A percentile compares a stretch with the other conserved stretches of the same genome.
These are phyloP conservation scores for Phytopythium montanum DNA, from an alignment of 352 stramenopile genomes.

Conservation along the genomic window DNA sequence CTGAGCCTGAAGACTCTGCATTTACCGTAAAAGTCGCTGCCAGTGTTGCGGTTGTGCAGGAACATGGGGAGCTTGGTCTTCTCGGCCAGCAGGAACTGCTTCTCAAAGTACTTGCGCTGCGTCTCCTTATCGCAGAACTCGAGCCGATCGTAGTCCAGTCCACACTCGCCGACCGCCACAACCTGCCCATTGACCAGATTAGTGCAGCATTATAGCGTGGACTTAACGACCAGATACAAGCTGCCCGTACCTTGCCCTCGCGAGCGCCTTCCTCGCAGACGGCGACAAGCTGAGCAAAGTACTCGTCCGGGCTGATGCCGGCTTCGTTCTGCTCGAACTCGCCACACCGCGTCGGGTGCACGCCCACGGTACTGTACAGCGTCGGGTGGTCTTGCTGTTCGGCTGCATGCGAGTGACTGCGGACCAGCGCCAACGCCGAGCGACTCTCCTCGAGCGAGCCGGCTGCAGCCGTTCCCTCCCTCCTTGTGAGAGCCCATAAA, in stretches of 20 bases:
- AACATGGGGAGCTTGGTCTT: constrained; percentile 90
- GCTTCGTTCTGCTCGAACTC: constrained; percentile 77
- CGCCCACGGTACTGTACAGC: constrained; percentile 64
- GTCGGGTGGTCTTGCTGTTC: constrained; percentile 17
- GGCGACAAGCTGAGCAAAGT: constrained; percentile 58
- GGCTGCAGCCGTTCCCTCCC: constrained; percentile 3
- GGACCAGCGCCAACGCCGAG: constrained; percentile 29
- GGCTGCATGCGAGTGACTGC: not conserved
- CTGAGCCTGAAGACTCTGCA: too few relatives aligned
- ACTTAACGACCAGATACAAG: not conserved
- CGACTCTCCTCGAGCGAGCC: constrained; percentile 42
- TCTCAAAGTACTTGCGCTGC: constrained; percentile 92
- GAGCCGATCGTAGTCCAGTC: constrained; percentile 96
- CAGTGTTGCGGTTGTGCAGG: constrained; percentile 95
- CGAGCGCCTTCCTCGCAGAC: constrained; percentile 51
- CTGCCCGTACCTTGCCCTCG: constrained; percentile 27
- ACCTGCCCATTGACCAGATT: constrained; percentile 38
- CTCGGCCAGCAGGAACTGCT: constrained; percentile 91
- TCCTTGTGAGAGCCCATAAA: not conserved
- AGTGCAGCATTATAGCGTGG: not conserved
- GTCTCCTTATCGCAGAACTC: constrained; percentile 92
- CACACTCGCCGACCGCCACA: constrained; percentile 95
- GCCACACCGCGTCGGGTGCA: constrained; percentile 92
- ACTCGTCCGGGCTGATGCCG: constrained; percentile 47
- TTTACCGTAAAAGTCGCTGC: constrained; percentile 88